These are phyloP conservation scores for Coriaria nepalensis DNA, from an alignment of 306 rosid genomes.

Conservation along the genomic window DNA sequence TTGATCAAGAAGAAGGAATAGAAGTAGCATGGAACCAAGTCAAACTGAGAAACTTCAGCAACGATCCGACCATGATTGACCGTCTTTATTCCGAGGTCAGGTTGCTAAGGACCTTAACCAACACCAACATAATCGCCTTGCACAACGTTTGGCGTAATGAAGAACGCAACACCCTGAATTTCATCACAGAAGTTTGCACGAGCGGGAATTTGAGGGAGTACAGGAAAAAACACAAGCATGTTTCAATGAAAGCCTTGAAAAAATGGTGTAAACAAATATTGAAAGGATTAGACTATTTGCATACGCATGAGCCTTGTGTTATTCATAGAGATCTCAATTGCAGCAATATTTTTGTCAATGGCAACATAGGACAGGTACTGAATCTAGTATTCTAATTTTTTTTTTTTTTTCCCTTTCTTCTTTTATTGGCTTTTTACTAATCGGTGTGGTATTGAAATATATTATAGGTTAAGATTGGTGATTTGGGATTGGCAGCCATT, in stretches of 20 bases:
- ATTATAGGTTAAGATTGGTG: slow-evolving; percentile 11
- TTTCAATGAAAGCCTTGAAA: slow-evolving; percentile 11
- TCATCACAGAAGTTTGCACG: slow-evolving; percentile 9
- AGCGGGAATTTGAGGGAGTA: slow-evolving; percentile 10
- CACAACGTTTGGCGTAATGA: slow-evolving; percentile 4
- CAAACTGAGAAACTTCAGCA: slow-evolving; percentile 1
- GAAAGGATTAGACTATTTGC: slow-evolving; percentile 8
- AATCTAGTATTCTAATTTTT: too few relatives aligned
- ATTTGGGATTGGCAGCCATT: slow-evolving; percentile 7
- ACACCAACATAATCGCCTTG: slow-evolving; percentile 5
- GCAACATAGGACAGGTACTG: slow-evolving; percentile 1
- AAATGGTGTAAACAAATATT: slow-evolving; percentile 9
- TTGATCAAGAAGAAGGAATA: slow-evolving; percentile 10
- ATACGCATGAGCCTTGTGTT: slow-evolving; percentile 10
- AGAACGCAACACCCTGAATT: not conserved
- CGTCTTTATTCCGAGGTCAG: slow-evolving; percentile 1
- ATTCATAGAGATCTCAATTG: slow-evolving; percentile 11
- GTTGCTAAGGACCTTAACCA: slow-evolving; percentile 1
- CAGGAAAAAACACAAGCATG: slow-evolving; percentile 8
- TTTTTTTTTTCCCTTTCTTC: too few relatives aligned
- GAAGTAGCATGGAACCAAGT: slow-evolving; percentile 14
- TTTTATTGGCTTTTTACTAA: not conserved
- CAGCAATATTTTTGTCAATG: slow-evolving; percentile 8
- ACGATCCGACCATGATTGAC: slow-evolving; percentile 1
- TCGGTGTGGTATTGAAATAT: too few relatives aligned